These are phyloP conservation scores for Ophiostoma himal-ulmi DNA, from an alignment of 2,329 filamentous ascomycete genomes.

Conservation along the genomic window DNA sequence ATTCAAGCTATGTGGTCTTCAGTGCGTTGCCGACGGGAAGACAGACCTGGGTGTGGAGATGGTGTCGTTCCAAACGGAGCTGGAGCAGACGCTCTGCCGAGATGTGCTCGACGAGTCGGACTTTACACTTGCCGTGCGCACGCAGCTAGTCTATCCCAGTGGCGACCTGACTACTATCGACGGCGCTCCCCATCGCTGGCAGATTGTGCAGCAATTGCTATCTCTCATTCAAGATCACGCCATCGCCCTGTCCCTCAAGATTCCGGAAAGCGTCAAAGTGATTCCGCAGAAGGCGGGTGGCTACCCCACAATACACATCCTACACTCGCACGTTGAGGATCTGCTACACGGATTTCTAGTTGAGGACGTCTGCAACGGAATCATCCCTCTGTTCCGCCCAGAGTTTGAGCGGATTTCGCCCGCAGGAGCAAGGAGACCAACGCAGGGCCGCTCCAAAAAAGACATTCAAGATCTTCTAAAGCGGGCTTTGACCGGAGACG, in stretches of 20 bases:
- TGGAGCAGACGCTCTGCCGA: slow-evolving; percentile 42
- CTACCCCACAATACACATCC: slow-evolving; percentile 54
- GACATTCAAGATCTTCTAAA: not conserved
- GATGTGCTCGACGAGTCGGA: slow-evolving; percentile 63
- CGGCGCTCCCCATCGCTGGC: slow-evolving; percentile 49
- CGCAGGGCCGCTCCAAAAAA: not conserved
- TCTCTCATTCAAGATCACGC: slow-evolving; percentile 37
- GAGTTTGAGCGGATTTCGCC: not conserved
- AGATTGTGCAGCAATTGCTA: slow-evolving; percentile 39
- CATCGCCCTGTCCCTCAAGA: slow-evolving; percentile 34
- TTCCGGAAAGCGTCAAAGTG: slow-evolving; percentile 44
- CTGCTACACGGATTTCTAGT: slow-evolving; percentile 38
- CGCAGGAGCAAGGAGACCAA: not conserved
- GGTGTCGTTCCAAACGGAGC: slow-evolving; percentile 46
- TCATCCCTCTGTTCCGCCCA: slow-evolving; percentile 29
- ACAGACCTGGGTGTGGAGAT: slow-evolving; percentile 40
- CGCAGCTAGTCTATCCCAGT: slow-evolving; percentile 53
- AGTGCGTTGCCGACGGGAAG: slow-evolving; percentile 47
- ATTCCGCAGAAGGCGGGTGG: slow-evolving; percentile 35
- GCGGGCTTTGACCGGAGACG: not conserved
- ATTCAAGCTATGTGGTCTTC: slow-evolving; percentile 56
- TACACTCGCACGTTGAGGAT: slow-evolving; percentile 44
- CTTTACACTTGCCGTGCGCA: slow-evolving; percentile 47
- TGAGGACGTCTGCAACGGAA: slow-evolving; percentile 37
- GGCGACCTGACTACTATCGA: slow-evolving; percentile 46